These are phyloP conservation scores for Penicillium herquei DNA, from an alignment of 495 filamentous ascomycete species.

Conservation along the genomic window DNA sequence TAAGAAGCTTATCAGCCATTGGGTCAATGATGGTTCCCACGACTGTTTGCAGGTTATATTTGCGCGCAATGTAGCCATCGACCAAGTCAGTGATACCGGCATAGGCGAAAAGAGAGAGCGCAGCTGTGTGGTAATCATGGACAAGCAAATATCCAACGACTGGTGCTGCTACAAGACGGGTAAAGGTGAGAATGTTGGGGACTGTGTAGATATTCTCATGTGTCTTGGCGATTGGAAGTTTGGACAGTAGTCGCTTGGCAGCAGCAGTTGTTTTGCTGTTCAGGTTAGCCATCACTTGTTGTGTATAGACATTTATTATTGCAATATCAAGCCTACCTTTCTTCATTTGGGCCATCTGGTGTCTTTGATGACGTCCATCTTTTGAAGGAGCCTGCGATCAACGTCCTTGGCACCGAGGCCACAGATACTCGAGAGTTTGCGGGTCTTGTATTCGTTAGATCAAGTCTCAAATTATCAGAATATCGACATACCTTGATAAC, in stretches of 20 bases:
- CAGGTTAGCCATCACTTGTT: neutral
- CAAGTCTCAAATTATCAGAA: neutral
- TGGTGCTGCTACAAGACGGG: constrained; percentile 79
- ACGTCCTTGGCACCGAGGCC: constrained; percentile 3
- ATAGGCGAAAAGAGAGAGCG: constrained; percentile 84
- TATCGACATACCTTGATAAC: constrained; percentile 9
- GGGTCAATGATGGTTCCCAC: constrained; percentile 96
- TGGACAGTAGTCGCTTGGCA: constrained; percentile 43
- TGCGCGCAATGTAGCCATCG: constrained; percentile 88
- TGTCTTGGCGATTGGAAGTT: constrained; percentile 43
- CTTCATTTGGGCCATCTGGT: constrained; percentile 14
- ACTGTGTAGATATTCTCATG: constrained; percentile 96
- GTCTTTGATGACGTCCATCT: constrained; percentile 28
- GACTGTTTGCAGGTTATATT: constrained; percentile 85
- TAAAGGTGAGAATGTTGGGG: constrained; percentile 88
- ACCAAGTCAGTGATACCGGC: constrained; percentile 88
- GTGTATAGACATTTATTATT: neutral
- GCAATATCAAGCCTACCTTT: constrained; percentile 14
- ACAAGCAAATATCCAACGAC: constrained; percentile 87
- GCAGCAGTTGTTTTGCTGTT: constrained; percentile 6
- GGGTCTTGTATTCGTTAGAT: constrained; percentile 9
- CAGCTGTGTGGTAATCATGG: constrained; percentile 71
- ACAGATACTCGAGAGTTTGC: neutral
- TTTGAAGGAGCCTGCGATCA: constrained; percentile 13
- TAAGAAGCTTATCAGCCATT: constrained; percentile 93